Evolutionary conservation across 768 basidiomycete genomes (phyloP).

Genomic region (Rhizopogon salebrosus): DNA sequence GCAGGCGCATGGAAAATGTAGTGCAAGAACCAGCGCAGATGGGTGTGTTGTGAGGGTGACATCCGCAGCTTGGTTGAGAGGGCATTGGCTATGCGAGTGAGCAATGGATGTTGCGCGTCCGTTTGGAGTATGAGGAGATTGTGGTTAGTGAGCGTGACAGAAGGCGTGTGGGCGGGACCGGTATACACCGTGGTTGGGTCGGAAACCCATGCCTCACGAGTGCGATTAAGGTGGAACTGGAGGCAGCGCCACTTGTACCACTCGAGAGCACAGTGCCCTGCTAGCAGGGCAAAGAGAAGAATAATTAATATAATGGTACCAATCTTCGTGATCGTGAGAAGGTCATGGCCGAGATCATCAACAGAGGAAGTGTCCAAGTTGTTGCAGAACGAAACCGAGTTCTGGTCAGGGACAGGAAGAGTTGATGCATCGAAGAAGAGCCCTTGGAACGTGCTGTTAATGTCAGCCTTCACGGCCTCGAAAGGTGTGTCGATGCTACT

Average conservation of each 20-base stretch:
- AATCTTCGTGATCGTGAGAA: conserved; percentile 78
- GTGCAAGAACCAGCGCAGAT: conserved; percentile 83
- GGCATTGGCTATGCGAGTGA: conserved; percentile 58
- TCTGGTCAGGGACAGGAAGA: conserved; percentile 73
- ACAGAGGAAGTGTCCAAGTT: conserved; percentile 79
- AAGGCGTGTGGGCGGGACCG: conserved; percentile 33
- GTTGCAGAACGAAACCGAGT: conserved; percentile 68
- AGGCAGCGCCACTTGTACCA: conserved; percentile 86
- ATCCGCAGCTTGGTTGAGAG: conserved; percentile 49
- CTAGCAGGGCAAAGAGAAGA: conserved; percentile 68
- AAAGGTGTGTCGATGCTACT: conserved; percentile 80
- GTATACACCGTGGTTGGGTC: conserved; percentile 60
- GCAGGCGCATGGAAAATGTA: conserved; percentile 92
- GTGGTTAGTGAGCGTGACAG: conserved; percentile 62
- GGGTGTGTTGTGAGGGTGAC: conserved; percentile 55
- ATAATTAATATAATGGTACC: conserved; percentile 70
- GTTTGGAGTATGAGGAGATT: conserved; percentile 74
- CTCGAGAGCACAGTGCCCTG: conserved; percentile 69
- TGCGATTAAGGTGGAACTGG: conserved; percentile 58
- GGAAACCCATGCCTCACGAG: conserved; percentile 70
- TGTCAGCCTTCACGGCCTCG: conserved; percentile 80
- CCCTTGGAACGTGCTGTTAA: conserved; percentile 80
- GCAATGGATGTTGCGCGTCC: conserved; percentile 65
- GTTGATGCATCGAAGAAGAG: conserved; percentile 66
- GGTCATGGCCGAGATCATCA: conserved; percentile 75